A percentile compares a stretch with the other conserved stretches of the same genome.
Evolutionary conservation across 2,329 filamentous ascomycete genomes (phyloP).

Genomic region (Diaporthe destruens): DNA sequence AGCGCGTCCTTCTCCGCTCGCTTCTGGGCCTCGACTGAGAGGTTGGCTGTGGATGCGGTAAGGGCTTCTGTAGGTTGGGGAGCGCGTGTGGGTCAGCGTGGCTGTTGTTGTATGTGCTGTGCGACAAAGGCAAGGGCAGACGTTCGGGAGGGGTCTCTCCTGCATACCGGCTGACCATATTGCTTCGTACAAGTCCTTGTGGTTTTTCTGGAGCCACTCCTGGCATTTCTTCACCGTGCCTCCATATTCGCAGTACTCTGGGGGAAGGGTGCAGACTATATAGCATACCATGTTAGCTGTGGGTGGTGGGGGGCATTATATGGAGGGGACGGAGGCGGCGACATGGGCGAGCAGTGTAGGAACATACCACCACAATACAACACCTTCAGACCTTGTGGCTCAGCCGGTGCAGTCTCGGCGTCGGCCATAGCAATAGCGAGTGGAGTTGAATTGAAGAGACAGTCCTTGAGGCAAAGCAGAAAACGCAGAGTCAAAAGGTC

Average conservation of each 20-base stretch:
- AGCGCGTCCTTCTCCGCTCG: slow-evolving; percentile 95
- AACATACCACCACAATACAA: slow-evolving; percentile 71
- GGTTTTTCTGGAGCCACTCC: slow-evolving; percentile 87
- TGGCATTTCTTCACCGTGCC: slow-evolving; percentile 97
- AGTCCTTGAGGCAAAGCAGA: not conserved
- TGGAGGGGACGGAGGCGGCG: slow-evolving; percentile 35
- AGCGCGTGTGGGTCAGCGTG: slow-evolving; percentile 29
- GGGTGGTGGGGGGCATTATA: slow-evolving; percentile 15
- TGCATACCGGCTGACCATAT: slow-evolving; percentile 86
- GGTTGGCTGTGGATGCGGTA: slow-evolving; percentile 84
- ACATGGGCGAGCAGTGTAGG: slow-evolving; percentile 29
- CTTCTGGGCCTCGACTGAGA: slow-evolving; percentile 93
- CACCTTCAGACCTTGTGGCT: slow-evolving; percentile 65
- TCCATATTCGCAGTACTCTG: slow-evolving; percentile 98
- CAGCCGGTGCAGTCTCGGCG: slow-evolving; percentile 57
- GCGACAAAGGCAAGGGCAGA: slow-evolving; percentile 15
- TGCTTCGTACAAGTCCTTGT: slow-evolving; percentile 79
- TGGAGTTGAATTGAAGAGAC: slow-evolving; percentile 29
- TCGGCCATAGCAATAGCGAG: slow-evolving; percentile 64
- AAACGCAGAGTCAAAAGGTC: slow-evolving; percentile 4
- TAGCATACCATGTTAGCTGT: slow-evolving; percentile 41
- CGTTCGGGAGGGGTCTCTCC: not conserved
- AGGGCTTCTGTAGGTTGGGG: slow-evolving; percentile 74
- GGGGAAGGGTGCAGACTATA: slow-evolving; percentile 73
- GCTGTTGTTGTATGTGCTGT: not conserved